These are phyloP conservation scores for Petasospora fabianii DNA, from an alignment of 1,139 yeast genomes.

Conservation along the genomic window DNA sequence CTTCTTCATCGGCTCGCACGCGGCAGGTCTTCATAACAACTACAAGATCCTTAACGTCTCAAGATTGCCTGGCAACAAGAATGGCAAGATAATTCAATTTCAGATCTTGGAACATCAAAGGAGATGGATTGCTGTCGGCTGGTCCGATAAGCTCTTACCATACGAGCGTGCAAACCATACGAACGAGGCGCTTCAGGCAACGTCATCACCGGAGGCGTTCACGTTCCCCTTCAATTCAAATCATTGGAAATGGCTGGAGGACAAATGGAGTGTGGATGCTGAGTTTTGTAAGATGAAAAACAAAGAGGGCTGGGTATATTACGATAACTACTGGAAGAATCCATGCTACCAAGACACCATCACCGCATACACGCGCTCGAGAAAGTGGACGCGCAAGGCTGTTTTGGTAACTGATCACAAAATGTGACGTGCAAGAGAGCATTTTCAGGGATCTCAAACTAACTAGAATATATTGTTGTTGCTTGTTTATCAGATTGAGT, in stretches of 20 bases:
- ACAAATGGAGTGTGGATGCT: constrained; percentile 43
- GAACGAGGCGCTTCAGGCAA: constrained; percentile 38
- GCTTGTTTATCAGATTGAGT: no score
- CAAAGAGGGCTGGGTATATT: constrained; percentile 51
- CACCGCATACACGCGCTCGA: constrained; percentile 46
- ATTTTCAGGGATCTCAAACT: not conserved
- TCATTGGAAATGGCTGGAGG: constrained; percentile 57
- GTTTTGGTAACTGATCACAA: constrained; percentile 37
- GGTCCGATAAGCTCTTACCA: constrained; percentile 50
- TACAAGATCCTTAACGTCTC: constrained; percentile 38
- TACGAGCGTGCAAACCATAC: constrained; percentile 49
- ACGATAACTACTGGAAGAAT: constrained; percentile 49
- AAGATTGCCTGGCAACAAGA: constrained; percentile 40
- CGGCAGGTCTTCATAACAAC: constrained; percentile 19
- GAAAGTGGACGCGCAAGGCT: constrained; percentile 50
- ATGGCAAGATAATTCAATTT: constrained; percentile 46
- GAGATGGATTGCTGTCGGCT: constrained; percentile 60
- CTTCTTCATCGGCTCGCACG: constrained; percentile 45
- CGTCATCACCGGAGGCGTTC: constrained; percentile 38
- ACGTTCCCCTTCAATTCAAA: constrained; percentile 48
- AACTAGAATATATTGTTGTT: not conserved
- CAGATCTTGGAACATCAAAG: constrained; percentile 55
- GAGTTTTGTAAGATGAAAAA: constrained; percentile 35
- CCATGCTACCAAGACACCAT: constrained; percentile 43
- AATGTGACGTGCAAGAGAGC: constrained; percentile 1